These are phyloP conservation scores for Rhazya stricta DNA, from an alignment of 257 asterid species.

Conservation along the genomic window DNA sequence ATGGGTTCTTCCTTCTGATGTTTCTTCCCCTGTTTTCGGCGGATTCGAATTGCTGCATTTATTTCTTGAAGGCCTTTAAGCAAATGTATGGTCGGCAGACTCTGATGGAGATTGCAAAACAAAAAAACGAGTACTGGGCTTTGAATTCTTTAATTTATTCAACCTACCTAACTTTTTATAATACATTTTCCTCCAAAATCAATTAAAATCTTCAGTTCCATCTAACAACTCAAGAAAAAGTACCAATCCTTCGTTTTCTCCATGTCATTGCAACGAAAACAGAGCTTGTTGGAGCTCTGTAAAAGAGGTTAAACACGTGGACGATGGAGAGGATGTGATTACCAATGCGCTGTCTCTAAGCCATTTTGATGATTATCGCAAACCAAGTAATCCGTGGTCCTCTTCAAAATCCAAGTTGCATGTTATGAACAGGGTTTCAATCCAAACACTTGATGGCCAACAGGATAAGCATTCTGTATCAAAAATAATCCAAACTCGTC, in stretches of 20 bases:
- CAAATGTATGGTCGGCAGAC: conserved; percentile 12
- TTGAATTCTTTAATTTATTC: background rate
- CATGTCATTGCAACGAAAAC: background rate
- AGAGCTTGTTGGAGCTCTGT: conserved; percentile 23
- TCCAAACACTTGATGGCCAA: background rate
- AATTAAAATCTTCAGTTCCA: background rate
- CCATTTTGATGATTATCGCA: conserved; percentile 5
- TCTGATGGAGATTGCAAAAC: background rate
- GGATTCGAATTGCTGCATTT: background rate
- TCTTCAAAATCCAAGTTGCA: background rate
- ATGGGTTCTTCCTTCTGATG: background rate
- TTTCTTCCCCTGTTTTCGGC: background rate
- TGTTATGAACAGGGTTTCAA: background rate
- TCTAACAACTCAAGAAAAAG: background rate
- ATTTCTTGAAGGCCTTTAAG: background rate
- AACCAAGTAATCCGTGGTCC: background rate
- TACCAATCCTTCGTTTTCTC: background rate
- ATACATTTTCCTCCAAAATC: background rate
- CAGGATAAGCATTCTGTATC: background rate
- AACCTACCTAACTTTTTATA: background rate
- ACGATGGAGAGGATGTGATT: conserved; percentile 26
- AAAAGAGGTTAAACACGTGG: conserved; percentile 39
- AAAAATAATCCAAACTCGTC: background rate
- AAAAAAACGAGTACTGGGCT: background rate
- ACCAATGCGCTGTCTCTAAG: conserved; percentile 36